phyloP scores from a whole-genome alignment of 176 grass and related monocot species.

The Puccinellia tenuiflora region DNA sequence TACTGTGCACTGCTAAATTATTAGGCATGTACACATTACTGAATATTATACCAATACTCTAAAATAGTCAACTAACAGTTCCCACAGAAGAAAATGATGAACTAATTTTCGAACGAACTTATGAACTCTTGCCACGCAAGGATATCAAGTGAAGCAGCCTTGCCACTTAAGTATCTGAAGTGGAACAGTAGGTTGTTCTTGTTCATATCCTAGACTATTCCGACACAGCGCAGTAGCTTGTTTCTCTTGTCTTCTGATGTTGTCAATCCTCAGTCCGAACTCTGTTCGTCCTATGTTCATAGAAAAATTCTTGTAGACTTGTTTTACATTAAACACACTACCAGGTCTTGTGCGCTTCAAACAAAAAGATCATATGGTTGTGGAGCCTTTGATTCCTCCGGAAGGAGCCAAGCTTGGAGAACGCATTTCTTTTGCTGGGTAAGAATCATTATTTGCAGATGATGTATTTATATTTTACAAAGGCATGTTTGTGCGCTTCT shows the following conservation, averaged over 20 bases:
- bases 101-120: neutral
- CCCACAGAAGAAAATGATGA: neutral
- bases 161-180: neutral
- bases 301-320: neutral
- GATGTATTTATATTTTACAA: neutral
- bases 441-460: constrained; percentile 14
- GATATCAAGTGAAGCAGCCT: neutral
- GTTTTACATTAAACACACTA: neutral
- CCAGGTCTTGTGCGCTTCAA: constrained; percentile 86
- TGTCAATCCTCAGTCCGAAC: constrained; percentile 1
- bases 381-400: constrained; percentile 92
- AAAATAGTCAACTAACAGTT: neutral
- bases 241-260: neutral
- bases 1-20: neutral
- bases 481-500: neutral
- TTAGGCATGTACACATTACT: neutral
- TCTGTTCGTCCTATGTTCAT: neutral
- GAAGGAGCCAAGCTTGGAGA: constrained; percentile 93
- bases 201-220: neutral
- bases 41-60: neutral
- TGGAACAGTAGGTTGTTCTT: neutral
- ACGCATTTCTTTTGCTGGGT: constrained; percentile 83
- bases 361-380: constrained; percentile 76
- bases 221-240: neutral
- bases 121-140: neutral